Percentiles rank a stretch among this genome's conserved stretches.
These are phyloP conservation scores for Vararia minispora DNA, from an alignment of 768 basidiomycete species.

Conservation along the genomic window DNA sequence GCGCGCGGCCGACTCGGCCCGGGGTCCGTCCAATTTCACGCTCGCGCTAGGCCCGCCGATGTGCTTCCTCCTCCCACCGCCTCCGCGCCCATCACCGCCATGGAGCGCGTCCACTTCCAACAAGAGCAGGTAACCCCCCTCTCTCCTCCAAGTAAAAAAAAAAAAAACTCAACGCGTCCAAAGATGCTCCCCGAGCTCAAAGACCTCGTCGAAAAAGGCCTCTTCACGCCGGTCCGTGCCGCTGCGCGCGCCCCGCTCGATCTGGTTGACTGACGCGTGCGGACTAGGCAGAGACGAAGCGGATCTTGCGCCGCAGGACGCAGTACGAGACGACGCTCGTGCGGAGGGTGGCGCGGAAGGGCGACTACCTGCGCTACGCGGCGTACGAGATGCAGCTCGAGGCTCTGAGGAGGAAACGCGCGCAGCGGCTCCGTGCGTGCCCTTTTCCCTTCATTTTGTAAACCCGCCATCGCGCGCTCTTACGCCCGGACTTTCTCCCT, in stretches of 20 bases:
- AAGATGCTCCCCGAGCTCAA: conserved; percentile 96
- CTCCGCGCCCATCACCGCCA: conserved; percentile 21
- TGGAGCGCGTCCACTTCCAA: conserved; percentile 93
- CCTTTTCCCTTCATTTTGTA: neutral
- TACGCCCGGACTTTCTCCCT: conserved; percentile 3
- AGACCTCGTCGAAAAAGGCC: conserved; percentile 73
- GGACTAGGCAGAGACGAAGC: conserved; percentile 61
- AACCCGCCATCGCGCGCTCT: neutral
- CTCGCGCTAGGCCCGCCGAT: too few relatives aligned
- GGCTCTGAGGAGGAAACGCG: conserved; percentile 63
- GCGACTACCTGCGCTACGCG: conserved; percentile 85
- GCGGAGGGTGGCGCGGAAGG: conserved; percentile 72
- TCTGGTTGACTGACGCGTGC: neutral
- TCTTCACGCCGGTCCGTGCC: conserved; percentile 66
- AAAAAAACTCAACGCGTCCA: neutral
- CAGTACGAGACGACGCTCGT: conserved; percentile 76
- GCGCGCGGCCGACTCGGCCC: too few relatives aligned
- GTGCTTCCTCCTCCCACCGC: neutral
- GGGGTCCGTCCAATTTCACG: neutral
- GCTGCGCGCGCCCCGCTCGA: neutral
- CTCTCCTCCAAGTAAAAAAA: neutral
- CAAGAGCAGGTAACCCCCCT: conserved; percentile 64
- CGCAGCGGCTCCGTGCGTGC: conserved; percentile 55
- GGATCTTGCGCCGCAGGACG: conserved; percentile 79
- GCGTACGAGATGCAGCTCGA: conserved; percentile 88